These are phyloP conservation scores for Linderina pennispora DNA, from an alignment of 192 early-diverging fungal species.

Conservation along the genomic window DNA sequence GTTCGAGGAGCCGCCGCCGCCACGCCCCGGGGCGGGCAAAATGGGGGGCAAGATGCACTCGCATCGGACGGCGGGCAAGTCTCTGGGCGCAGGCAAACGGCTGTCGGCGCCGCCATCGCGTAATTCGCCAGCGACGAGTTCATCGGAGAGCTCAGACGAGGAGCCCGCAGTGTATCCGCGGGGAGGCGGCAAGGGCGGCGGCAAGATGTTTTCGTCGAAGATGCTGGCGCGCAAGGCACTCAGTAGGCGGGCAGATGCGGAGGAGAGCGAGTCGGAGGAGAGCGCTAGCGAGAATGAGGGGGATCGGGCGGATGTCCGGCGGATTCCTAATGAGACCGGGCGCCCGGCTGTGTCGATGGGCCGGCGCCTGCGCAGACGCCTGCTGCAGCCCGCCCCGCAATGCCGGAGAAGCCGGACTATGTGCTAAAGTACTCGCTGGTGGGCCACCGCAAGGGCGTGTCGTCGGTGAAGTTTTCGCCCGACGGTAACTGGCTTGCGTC, in stretches of 20 bases:
- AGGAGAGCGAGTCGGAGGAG: slow-evolving; percentile 19
- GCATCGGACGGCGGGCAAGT: slow-evolving; percentile 29
- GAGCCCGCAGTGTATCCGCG: slow-evolving; percentile 9
- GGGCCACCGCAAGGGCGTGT: slow-evolving; percentile 92
- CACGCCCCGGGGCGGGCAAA: slow-evolving; percentile 4
- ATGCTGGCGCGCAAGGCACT: slow-evolving; percentile 43
- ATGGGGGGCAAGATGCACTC: slow-evolving; percentile 5
- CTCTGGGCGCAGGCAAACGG: slow-evolving; percentile 36
- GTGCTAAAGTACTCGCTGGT: slow-evolving; percentile 79
- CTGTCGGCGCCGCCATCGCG: slow-evolving; percentile 19
- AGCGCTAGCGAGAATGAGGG: slow-evolving; percentile 1
- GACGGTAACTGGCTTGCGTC: slow-evolving; percentile 97
- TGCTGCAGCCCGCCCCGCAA: not conserved
- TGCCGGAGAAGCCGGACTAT: slow-evolving; percentile 67
- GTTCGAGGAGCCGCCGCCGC: too few species aligned
- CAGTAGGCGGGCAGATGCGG: slow-evolving; percentile 41
- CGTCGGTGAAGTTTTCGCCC: slow-evolving; percentile 96
- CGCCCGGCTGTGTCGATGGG: slow-evolving; percentile 33
- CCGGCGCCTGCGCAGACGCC: slow-evolving; percentile 5
- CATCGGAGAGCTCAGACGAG: slow-evolving; percentile 7
- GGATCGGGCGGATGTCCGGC: slow-evolving; percentile 48
- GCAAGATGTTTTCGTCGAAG: slow-evolving; percentile 47
- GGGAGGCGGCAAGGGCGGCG: slow-evolving; percentile 42
- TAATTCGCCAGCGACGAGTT: slow-evolving; percentile 9
- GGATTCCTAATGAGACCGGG: slow-evolving; percentile 65